Conservation (phyloP, 768 basidiomycete genomes). For the Royoungia palumana region DNA sequence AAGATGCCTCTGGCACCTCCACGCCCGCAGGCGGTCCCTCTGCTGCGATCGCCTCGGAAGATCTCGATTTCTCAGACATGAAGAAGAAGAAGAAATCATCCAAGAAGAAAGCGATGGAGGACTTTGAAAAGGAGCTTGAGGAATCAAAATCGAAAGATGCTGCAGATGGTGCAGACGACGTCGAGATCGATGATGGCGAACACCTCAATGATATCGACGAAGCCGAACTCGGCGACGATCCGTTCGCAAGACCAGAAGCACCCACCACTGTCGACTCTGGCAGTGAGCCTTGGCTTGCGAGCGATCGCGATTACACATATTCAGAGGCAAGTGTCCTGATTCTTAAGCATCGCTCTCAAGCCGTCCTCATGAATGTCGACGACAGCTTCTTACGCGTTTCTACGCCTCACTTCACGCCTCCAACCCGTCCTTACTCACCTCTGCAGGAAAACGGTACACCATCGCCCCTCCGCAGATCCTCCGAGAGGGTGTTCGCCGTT, state of each 20-base stretch:
- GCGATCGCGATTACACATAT: slow-evolving; percentile 96
- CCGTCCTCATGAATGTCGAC: neutral
- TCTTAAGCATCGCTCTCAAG: neutral
- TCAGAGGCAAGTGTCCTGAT: slow-evolving; percentile 60
- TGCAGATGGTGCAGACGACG: slow-evolving; percentile 56
- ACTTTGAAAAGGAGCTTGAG: slow-evolving; percentile 89
- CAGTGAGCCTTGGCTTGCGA: slow-evolving; percentile 85
- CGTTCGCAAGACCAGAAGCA: slow-evolving; percentile 61
- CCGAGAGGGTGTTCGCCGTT: slow-evolving; percentile 96
- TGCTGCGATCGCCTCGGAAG: slow-evolving; percentile 55
- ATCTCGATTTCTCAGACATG: slow-evolving; percentile 91
- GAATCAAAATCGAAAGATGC: slow-evolving; percentile 64
- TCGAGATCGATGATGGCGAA: slow-evolving; percentile 56
- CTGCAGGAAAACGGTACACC: slow-evolving; percentile 90
- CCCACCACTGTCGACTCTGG: slow-evolving; percentile 67
- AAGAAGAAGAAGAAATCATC: slow-evolving; percentile 95
- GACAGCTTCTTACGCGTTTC: slow-evolving; percentile 87
- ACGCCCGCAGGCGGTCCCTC: slow-evolving; percentile 45
- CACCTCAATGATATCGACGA: slow-evolving; percentile 72
- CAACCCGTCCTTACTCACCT: slow-evolving; percentile 85
- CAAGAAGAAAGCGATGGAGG: slow-evolving; percentile 91
- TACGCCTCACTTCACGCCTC: slow-evolving; percentile 88
- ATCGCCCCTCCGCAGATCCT: slow-evolving; percentile 94
- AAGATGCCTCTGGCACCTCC: slow-evolving; percentile 62
- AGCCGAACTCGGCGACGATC: slow-evolving; percentile 85